Percentiles rank a stretch among this genome's conserved stretches.
phyloP scores from a whole-genome alignment of 1,139 yeast species.

The Blastobotrys aristatus region DNA sequence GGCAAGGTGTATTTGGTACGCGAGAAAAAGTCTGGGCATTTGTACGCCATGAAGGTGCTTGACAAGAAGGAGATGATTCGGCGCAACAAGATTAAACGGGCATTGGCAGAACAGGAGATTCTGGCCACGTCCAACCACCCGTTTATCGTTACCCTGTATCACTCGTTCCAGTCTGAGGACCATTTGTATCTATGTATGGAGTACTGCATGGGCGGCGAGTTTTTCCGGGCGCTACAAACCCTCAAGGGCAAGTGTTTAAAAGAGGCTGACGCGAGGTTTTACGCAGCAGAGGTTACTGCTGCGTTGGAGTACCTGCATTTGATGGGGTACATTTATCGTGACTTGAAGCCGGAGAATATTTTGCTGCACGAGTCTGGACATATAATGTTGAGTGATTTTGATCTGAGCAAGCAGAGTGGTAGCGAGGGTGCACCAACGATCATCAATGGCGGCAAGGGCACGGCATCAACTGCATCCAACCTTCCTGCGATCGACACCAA shows the following conservation, averaged over 20 bases:
- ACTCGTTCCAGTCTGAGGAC: conserved; percentile 93
- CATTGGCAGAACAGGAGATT: conserved; percentile 94
- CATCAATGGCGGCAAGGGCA: conserved; percentile 33
- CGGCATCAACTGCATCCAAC: conserved; percentile 25
- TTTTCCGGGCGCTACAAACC: conserved; percentile 92
- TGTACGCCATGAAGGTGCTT: conserved; percentile 90
- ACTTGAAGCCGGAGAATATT: no score
- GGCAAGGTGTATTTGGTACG: conserved; percentile 92
- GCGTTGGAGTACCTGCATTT: conserved; percentile 92
- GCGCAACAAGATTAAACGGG: conserved; percentile 89
- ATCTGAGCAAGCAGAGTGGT: conserved; percentile 84
- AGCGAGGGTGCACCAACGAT: conserved; percentile 48
- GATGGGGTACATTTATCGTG: conserved; percentile 95
- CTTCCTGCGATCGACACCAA: conserved; percentile 69
- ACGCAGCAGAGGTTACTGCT: conserved; percentile 96
- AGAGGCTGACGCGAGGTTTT: conserved; percentile 87
- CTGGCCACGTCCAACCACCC: conserved; percentile 95
- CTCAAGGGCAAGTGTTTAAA: conserved; percentile 78
- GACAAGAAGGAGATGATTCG: conserved; percentile 91
- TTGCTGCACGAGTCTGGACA: conserved; percentile 93
- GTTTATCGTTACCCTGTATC: conserved; percentile 91
- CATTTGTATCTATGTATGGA: conserved; percentile 96
- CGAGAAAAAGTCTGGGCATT: conserved; percentile 65
- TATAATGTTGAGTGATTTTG: conserved; percentile 96
- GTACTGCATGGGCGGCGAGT: conserved; percentile 99